Base-by-base conservation (phyloP, 345 rosid genomes). In the Eutrema heterophyllum region DNA sequence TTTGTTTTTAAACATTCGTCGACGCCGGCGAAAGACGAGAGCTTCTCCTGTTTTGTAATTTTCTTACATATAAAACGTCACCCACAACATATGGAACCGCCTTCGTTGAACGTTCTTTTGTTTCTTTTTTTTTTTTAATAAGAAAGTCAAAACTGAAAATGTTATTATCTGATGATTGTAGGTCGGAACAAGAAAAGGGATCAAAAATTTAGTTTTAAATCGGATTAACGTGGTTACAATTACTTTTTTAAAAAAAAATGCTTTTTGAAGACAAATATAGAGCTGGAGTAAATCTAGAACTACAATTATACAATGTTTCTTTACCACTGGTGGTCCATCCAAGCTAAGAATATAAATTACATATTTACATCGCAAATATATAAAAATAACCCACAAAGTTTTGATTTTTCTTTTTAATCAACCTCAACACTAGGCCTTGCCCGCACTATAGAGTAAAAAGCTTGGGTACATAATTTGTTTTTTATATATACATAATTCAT, bases 11-110 rank as follows among this genome's bases (percentile, higher is more conserved):
- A 32, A 33, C 18, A 32, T 38, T 58, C 2, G 38, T 59, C 38
- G 54, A 67, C 52, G 54, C 53, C 78, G 72, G 78, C 4, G 6
- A 39, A 58, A 39, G 61, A 67, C 61, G 61, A 50, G 38, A 18
- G 54, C 55, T 67, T 14, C n/a, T 21, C 24, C 24, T 43, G 38
- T 67, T 9, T 35, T 74, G 71, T 66, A 64, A 48, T 56, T 16
- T 30, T 57, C 40, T 58, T 21, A 21, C 24, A 2, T 39, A 30
- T 30, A 54, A 21, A 30, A 57, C 13, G 67, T 66, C 60, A 7
- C 4, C 16, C 40, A n/a, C 30, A 1, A 51, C 32, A 24, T 51
- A 30, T 6, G n/a, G 14, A 51, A 46, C 29, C 0, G 41, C 30
- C 55, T 45, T 15, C 4, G 30, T 64, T 64, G 68, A 64, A 32